phyloP scores from a whole-genome alignment of 345 rosid species.

The Turnera subulata region DNA sequence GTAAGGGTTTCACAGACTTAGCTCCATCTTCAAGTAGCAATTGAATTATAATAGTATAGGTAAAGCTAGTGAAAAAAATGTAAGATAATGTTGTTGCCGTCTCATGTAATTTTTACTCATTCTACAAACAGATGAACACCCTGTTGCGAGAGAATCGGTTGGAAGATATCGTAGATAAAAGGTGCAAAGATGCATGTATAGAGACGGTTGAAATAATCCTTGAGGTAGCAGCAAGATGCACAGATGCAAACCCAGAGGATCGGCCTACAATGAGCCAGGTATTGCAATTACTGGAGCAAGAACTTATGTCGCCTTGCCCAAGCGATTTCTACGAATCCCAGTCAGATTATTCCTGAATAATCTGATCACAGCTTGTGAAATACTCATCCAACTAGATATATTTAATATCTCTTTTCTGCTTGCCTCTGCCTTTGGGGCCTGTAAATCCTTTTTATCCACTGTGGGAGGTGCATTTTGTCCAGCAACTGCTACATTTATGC shows the following conservation, averaged over 20 bases:
- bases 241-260: constrained; percentile 72
- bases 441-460: too few relatives aligned
- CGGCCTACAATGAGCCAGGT: constrained; percentile 88
- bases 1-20: constrained; percentile 33
- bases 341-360: constrained; percentile 56
- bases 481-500: too few relatives aligned
- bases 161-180: constrained; percentile 69
- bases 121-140: constrained; percentile 66
- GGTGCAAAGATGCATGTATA: constrained; percentile 52
- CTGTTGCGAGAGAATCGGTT: constrained; percentile 62
- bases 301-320: constrained; percentile 83
- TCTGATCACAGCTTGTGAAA: neutral
- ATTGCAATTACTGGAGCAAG: constrained; percentile 85
- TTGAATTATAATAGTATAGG: too few relatives aligned
- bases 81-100: too few relatives aligned
- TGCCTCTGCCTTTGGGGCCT: too few relatives aligned
- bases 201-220: constrained; percentile 77
- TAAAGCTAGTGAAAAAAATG: too few relatives aligned
- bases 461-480: too few relatives aligned
- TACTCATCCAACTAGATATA: constrained; percentile 10
- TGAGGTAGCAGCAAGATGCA: constrained; percentile 79
- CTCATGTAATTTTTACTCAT: too few relatives aligned
- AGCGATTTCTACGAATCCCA: constrained; percentile 86
- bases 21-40: too few relatives aligned
- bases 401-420: neutral